Evolutionary conservation across 129 eudicot genomes (phyloP), one percentile per base, ranked within the genome.

Genomic region (Chrysanthemum seticuspe): DNA sequence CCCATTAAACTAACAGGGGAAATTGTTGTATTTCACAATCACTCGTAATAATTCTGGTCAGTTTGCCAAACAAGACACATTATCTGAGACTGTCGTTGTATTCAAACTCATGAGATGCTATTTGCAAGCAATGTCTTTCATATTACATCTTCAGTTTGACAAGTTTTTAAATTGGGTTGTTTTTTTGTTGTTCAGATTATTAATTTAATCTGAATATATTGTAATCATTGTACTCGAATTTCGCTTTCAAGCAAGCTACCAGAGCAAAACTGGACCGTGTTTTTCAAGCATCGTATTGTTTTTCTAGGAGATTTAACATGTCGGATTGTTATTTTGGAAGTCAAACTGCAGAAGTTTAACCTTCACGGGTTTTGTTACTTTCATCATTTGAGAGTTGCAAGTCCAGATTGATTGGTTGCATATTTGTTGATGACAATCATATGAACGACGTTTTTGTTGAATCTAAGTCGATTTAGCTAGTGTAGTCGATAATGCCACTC

Each of bases 1-100:
- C 78, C 96, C 90, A 4, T 77, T 90, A 74, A 80, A 72, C 51
- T 89, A 68, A 82, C 19, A 27, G 61, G 74, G 9, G 47, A 40
- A 29, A 23, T 4, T 72, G 34, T 69, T 29, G 52, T 19, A 72
- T 56, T 65, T 78, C 62, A 19, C 48, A 16, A 25, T 45, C 45
- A 18, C 62, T 36, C 74, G 6, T 62, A 82, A 79, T 82, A 77
- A 84, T 74, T 72, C 77, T 48, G 74, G 68, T 63, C 54, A 68
- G 58, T 74, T 62, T 74, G 60, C 83, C 78, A 71, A 27, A 19
- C 66, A 76, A 50, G 56, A 48, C 13, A 11, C 78, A 49, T 58
- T 15, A 56, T 52, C 62, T 21, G 58, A 58, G 62, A 65, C 55
- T 27, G 56, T 69, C 54, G 54, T 67, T 62, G 67, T 29, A 44